A percentile compares a stretch with the other conserved stretches of the same genome.
Conservation (phyloP, 2,329 filamentous ascomycete species). For the Colletotrichum spaethianum region DNA sequence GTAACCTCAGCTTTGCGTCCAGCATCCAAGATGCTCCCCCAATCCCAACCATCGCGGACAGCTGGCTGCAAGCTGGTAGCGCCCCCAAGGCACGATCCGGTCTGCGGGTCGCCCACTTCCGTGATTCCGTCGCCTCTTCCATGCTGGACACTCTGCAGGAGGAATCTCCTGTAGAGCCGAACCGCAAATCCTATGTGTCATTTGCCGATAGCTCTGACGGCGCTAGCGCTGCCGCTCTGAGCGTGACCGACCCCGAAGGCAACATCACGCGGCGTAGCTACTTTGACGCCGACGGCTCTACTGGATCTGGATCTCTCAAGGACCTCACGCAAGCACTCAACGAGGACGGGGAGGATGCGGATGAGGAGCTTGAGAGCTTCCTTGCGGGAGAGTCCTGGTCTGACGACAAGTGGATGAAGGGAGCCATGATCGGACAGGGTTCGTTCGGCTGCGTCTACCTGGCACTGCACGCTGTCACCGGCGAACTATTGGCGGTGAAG, state of each 20-base stretch:
- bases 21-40: slow-evolving; percentile 94
- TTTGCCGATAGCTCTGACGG: slow-evolving; percentile 84
- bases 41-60: slow-evolving; percentile 94
- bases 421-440: slow-evolving; percentile 94
- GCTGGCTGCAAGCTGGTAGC: slow-evolving; percentile 81
- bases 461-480: slow-evolving; percentile 94
- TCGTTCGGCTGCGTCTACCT: slow-evolving; percentile 97
- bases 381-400: slow-evolving; percentile 94
- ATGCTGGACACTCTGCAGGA: slow-evolving; percentile 92
- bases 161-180: slow-evolving; percentile 87
- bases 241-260: slow-evolving; percentile 83
- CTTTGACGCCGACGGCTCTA: slow-evolving; percentile 85
- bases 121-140: slow-evolving; percentile 91
- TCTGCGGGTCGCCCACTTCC: slow-evolving; percentile 71
- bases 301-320: slow-evolving; percentile 81
- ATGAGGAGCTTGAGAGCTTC: slow-evolving; percentile 92
- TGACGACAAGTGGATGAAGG: slow-evolving; percentile 99
- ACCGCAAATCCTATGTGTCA: slow-evolving; percentile 96
- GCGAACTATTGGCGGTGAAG: slow-evolving; percentile 97
- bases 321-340: slow-evolving; percentile 88
- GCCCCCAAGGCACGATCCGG: slow-evolving; percentile 62
- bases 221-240: slow-evolving; percentile 66
- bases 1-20: slow-evolving; percentile 92
- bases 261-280: slow-evolving; percentile 82
- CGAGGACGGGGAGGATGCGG: slow-evolving; percentile 91